Evolutionary conservation across 2,329 filamentous ascomycete species (phyloP).

Genomic region (Pyrenophora seminiperda): DNA sequence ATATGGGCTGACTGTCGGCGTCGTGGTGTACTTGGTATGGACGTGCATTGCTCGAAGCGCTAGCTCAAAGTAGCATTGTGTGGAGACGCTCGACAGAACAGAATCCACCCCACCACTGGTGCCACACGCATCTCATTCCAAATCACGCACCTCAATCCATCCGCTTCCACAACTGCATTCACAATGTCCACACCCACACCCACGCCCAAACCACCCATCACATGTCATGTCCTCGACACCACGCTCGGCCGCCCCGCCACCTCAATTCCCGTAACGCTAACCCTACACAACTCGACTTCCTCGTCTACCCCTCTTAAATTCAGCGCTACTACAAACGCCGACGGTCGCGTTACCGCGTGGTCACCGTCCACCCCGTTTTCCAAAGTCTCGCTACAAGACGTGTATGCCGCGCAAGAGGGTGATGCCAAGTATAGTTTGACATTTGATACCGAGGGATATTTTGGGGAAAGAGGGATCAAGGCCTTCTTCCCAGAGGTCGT

Average conservation of each 20-base stretch:
- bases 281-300: constrained; percentile 43
- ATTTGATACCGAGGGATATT: constrained; percentile 76
- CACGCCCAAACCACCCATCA: constrained; percentile 63
- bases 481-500: constrained; percentile 64
- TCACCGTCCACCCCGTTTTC: constrained; percentile 55
- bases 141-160: constrained; percentile 22
- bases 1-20: constrained; percentile 5
- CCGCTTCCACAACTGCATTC: background rate
- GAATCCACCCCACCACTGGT: constrained; percentile 9
- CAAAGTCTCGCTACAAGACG: constrained; percentile 48
- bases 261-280: constrained; percentile 69
- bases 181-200: constrained; percentile 9
- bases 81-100: constrained; percentile 4
- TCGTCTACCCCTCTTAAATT: constrained; percentile 46
- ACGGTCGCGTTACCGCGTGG: constrained; percentile 77
- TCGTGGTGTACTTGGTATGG: constrained; percentile 3
- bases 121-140: constrained; percentile 30
- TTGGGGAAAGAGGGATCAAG: constrained; percentile 60
- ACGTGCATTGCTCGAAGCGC: constrained; percentile 1
- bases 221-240: constrained; percentile 86
- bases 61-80: constrained; percentile 11
- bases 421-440: constrained; percentile 69
- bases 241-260: constrained; percentile 71
- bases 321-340: constrained; percentile 71
- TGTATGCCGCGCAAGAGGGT: constrained; percentile 37